These are phyloP conservation scores for Gossypium herbaceum DNA, from an alignment of 345 rosid genomes.

Conservation along the genomic window DNA sequence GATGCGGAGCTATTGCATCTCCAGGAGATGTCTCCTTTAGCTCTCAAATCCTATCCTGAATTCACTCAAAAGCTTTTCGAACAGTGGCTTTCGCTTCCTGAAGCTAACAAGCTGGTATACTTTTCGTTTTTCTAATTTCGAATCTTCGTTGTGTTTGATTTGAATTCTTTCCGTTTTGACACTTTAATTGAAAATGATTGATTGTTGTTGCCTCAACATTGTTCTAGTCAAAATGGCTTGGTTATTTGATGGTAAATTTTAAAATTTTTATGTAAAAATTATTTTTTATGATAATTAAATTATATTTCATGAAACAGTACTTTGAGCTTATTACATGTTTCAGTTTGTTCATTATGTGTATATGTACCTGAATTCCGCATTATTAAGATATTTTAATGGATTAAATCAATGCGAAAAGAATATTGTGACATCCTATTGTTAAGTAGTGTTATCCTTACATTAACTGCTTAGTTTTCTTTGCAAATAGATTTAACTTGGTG, in stretches of 20 bases:
- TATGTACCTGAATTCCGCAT: neutral
- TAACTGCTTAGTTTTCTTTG: neutral
- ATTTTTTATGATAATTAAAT: neutral
- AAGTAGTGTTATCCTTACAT: neutral
- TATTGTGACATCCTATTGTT: neutral
- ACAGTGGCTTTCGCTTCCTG: conserved; percentile 95
- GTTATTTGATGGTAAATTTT: neutral
- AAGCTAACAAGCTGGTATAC: conserved; percentile 70
- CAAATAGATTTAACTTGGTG: neutral
- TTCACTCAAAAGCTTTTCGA: conserved; percentile 77
- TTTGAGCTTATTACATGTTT: neutral
- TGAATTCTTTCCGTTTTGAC: neutral
- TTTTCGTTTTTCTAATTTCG: neutral
- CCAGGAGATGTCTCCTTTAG: conserved; percentile 69
- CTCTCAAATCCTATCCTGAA: conserved; percentile 66
- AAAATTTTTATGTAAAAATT: neutral
- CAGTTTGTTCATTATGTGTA: neutral
- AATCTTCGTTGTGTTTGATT: conserved; percentile 4
- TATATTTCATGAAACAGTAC: neutral
- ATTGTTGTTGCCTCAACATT: neutral
- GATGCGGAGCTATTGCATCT: conserved; percentile 87
- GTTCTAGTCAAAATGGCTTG: neutral
- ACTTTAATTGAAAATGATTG: neutral
- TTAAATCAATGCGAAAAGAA: neutral
- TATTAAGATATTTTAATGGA: neutral